phyloP scores from a whole-genome alignment of 805 yeast genomes.

The Cyberlindnera veronae region DNA sequence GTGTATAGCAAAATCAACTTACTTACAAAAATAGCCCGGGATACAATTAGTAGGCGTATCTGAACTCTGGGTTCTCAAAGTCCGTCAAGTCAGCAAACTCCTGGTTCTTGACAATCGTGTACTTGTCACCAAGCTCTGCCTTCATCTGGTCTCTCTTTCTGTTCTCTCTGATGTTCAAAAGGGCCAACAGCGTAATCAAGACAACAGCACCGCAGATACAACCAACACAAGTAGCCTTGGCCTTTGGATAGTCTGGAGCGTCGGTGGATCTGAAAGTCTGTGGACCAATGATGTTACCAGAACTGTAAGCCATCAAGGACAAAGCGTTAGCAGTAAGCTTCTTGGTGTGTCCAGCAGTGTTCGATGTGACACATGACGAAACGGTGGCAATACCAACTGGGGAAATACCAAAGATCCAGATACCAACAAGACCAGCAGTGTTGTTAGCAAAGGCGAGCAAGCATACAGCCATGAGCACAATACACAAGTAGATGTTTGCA shows the following conservation, averaged over 20 bases:
- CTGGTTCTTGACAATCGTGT: background rate
- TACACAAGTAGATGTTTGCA: background rate
- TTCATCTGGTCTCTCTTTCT: background rate
- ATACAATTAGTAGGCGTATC: conserved; percentile 1
- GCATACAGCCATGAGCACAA: background rate
- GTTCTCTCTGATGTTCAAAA: background rate
- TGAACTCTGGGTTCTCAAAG: background rate
- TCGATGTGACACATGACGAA: background rate
- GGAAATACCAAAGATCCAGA: background rate
- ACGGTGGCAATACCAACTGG: background rate
- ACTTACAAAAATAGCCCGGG: conserved; percentile 34
- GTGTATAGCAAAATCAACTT: conserved; percentile 26
- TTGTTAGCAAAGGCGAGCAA: background rate
- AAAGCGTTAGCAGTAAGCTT: background rate
- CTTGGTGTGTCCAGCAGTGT: background rate
- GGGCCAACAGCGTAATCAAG: background rate
- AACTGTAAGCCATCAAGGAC: background rate
- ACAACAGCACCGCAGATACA: background rate
- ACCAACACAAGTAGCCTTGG: background rate
- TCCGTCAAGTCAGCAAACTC: background rate
- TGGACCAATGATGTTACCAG: background rate
- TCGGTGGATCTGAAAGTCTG: background rate
- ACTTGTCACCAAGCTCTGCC: background rate
- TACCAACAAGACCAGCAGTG: background rate
- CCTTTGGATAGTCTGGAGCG: background rate